Conservation (phyloP, 768 basidiomycete genomes). For the Sporobolomyces roseus region DNA sequence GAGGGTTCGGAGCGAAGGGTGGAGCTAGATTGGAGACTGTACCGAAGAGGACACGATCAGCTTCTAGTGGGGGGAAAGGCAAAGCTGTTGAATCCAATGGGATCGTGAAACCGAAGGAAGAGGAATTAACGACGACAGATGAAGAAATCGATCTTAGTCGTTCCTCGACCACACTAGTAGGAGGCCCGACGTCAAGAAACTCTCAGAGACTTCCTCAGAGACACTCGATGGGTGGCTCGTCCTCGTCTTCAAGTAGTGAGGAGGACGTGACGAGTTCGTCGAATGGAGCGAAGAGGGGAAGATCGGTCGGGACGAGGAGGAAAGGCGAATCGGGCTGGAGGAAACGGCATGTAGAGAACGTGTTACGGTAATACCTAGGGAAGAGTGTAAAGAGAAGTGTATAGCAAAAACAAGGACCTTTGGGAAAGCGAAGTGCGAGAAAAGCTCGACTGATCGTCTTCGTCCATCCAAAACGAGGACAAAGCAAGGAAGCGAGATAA, state of each 20-base stretch:
- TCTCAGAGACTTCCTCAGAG: neutral
- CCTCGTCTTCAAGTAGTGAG: neutral
- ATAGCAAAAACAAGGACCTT: neutral
- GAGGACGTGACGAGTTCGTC: neutral
- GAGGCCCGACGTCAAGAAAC: neutral
- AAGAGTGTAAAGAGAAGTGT: neutral
- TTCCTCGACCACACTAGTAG: neutral
- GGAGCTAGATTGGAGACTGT: conserved; percentile 6
- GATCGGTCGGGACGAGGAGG: too few species aligned
- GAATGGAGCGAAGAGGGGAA: neutral
- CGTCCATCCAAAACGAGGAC: too few species aligned
- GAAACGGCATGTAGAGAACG: conserved; percentile 6
- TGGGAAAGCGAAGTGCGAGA: neutral
- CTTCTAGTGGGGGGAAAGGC: neutral
- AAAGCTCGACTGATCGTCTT: too few species aligned
- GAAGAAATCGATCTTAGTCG: neutral
- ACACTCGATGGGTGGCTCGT: neutral
- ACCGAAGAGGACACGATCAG: neutral
- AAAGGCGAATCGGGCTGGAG: conserved; percentile 3
- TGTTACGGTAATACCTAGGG: neutral
- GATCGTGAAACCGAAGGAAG: neutral
- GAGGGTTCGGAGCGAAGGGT: neutral
- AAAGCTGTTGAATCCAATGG: neutral
- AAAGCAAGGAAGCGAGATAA: too few species aligned
- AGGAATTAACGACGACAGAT: neutral